Evolutionary conservation across 352 stramenopile species (phyloP).

Genomic region (Paralagenidium karlingii): DNA sequence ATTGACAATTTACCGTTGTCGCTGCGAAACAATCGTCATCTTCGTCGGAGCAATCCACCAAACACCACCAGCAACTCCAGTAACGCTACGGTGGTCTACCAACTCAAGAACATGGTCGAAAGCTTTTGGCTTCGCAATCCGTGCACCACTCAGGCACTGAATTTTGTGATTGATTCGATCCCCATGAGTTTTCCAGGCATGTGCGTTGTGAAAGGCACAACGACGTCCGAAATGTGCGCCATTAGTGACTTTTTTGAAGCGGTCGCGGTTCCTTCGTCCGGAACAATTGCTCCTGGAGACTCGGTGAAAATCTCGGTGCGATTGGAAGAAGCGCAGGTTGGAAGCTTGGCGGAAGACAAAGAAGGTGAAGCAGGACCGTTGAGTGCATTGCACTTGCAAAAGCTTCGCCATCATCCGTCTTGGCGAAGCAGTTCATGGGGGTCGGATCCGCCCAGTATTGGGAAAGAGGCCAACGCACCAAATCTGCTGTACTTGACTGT

Average conservation of each 20-base stretch:
- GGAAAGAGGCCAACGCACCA: slow-evolving; percentile 21
- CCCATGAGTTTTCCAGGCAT: slow-evolving; percentile 50
- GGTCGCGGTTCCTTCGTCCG: slow-evolving; percentile 48
- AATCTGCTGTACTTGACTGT: slow-evolving; percentile 72
- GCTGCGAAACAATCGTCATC: no score
- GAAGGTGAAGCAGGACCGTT: no score
- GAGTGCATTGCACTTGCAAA: slow-evolving; percentile 28
- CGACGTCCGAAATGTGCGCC: slow-evolving; percentile 41
- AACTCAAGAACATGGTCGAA: slow-evolving; percentile 52
- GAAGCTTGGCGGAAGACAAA: no score
- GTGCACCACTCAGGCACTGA: slow-evolving; percentile 43
- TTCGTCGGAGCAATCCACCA: no score
- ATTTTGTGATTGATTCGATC: slow-evolving; percentile 57
- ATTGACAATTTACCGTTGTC: slow-evolving; percentile 22
- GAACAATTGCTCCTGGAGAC: slow-evolving; percentile 53
- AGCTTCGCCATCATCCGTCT: slow-evolving; percentile 64
- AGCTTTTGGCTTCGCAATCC: slow-evolving; percentile 78
- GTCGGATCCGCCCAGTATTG: slow-evolving; percentile 26
- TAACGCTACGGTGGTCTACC: slow-evolving; percentile 14
- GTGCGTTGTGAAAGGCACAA: slow-evolving; percentile 48
- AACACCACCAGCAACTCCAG: slow-evolving; percentile 10
- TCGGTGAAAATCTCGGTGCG: slow-evolving; percentile 69
- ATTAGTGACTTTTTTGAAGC: slow-evolving; percentile 74
- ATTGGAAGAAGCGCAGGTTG: slow-evolving; percentile 53
- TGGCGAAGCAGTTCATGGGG: slow-evolving; percentile 81